These are phyloP conservation scores for Musa schizocarpa DNA, from an alignment of 176 grass and related monocot species.

Conservation along the genomic window DNA sequence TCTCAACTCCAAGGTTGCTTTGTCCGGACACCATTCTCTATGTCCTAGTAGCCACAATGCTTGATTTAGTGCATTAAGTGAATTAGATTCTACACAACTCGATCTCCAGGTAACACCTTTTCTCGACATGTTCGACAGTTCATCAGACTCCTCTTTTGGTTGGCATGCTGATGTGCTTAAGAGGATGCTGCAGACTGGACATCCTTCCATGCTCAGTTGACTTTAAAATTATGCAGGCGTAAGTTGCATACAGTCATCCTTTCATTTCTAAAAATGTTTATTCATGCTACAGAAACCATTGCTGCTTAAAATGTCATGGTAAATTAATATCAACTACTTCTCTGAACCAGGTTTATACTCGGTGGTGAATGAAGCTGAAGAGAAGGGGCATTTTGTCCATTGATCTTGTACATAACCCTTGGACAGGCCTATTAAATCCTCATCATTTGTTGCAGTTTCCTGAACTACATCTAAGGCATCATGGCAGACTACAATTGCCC, in stretches of 20 bases:
- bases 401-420: not conserved
- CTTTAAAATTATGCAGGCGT: not conserved
- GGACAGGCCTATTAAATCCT: not conserved
- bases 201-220: conserved; percentile 48
- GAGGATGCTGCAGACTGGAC: conserved; percentile 52
- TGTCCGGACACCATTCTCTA: not conserved
- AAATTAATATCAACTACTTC: not conserved
- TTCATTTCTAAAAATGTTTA: not conserved
- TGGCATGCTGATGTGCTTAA: conserved; percentile 52
- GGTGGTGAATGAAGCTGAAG: not conserved
- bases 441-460: not conserved
- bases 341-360: not conserved
- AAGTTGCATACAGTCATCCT: not conserved
- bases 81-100: conserved; percentile 41
- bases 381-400: not conserved
- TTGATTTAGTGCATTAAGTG: not conserved
- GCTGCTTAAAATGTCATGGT: not conserved
- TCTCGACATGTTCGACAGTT: conserved; percentile 67
- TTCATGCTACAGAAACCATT: not conserved
- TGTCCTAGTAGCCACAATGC: not conserved
- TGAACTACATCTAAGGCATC: not conserved
- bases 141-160: conserved; percentile 58
- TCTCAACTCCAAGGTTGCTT: conserved; percentile 70
- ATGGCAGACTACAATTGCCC: not conserved
- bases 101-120: conserved; percentile 72